Conservation (phyloP, 768 basidiomycete species). For the Piloderma croceum region DNA sequence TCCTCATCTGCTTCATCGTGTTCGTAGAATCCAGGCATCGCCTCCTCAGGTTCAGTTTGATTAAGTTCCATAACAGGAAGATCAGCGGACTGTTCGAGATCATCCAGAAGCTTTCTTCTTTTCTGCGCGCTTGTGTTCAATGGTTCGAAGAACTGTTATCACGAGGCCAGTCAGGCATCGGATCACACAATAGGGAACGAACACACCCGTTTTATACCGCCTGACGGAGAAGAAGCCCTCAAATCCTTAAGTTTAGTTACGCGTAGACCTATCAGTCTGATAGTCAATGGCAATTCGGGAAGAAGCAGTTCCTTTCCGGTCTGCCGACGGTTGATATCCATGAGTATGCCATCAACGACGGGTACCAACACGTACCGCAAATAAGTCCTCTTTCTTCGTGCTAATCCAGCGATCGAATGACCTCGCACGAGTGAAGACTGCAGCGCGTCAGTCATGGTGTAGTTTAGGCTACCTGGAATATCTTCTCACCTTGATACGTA, state of each 20-base stretch:
- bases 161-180: neutral
- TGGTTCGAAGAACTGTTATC: slow-evolving; percentile 53
- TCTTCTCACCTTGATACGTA: slow-evolving; percentile 65
- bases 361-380: slow-evolving; percentile 55
- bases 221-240: slow-evolving; percentile 35
- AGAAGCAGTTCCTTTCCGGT: slow-evolving; percentile 78
- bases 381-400: slow-evolving; percentile 73
- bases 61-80: slow-evolving; percentile 2
- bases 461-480: neutral
- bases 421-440: slow-evolving; percentile 79
- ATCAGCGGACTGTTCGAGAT: slow-evolving; percentile 12
- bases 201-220: slow-evolving; percentile 71
- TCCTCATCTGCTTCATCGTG: slow-evolving; percentile 37
- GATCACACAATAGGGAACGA: neutral
- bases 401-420: slow-evolving; percentile 75
- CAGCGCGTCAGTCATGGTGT: neutral
- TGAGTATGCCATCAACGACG: neutral
- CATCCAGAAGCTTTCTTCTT: slow-evolving; percentile 24
- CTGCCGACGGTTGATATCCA: slow-evolving; percentile 28
- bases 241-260: slow-evolving; percentile 88
- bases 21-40: slow-evolving; percentile 53
- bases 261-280: slow-evolving; percentile 84
- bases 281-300: slow-evolving; percentile 69
- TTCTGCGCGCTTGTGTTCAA: slow-evolving; percentile 35
- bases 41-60: slow-evolving; percentile 21